Evolutionary conservation across 169 alveolate genomes (phyloP).

Genomic region (Toxoplasma gondii): DNA sequence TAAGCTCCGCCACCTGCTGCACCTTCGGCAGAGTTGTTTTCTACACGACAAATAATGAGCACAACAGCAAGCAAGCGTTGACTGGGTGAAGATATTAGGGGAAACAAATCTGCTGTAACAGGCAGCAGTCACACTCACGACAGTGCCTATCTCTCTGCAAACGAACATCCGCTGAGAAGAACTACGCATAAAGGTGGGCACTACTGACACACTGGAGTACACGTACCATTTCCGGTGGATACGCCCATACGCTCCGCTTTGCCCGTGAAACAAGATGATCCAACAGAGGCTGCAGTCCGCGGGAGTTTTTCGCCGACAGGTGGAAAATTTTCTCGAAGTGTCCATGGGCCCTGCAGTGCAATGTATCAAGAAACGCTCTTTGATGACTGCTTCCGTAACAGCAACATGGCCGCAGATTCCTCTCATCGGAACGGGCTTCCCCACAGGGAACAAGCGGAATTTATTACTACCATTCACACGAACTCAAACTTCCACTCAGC

Average conservation of each 20-base stretch:
- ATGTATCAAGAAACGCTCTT: not conserved
- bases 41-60: slow-evolving; percentile 18
- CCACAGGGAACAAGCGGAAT: not conserved
- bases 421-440: not conserved
- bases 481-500: not conserved
- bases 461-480: not conserved
- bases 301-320: slow-evolving; percentile 82
- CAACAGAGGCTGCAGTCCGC: slow-evolving; percentile 78
- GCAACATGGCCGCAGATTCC: not conserved
- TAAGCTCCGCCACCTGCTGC: slow-evolving; percentile 68
- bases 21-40: slow-evolving; percentile 70
- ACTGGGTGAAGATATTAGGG: too few relatives aligned
- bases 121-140: too few relatives aligned
- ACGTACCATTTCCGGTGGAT: slow-evolving; percentile 80
- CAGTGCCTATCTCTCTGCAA: too few relatives aligned
- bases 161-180: too few relatives aligned
- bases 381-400: not conserved
- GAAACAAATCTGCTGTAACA: too few relatives aligned
- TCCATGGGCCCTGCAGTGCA: slow-evolving; percentile 82
- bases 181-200: not conserved
- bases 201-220: too few relatives aligned
- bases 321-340: slow-evolving; percentile 79
- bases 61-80: not conserved
- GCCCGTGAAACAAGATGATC: slow-evolving; percentile 74
- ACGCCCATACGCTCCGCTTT: slow-evolving; percentile 81